Evolutionary conservation across 768 basidiomycete species (phyloP), one percentile per base, ranked within the genome.

Genomic region (Pleurotus cornucopiae): DNA sequence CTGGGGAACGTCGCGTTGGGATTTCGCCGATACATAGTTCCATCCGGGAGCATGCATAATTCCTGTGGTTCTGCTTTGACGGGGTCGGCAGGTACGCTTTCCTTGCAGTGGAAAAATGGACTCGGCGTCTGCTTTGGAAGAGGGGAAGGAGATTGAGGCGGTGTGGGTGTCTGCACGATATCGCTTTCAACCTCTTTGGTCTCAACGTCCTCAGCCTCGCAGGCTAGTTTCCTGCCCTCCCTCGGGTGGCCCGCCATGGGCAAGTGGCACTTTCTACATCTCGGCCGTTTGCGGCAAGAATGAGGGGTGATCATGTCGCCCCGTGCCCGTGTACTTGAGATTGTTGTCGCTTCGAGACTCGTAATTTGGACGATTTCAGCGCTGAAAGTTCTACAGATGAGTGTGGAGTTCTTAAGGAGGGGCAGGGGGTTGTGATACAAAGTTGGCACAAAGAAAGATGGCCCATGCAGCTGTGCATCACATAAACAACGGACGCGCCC

Each of bases 201-300:
- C 30, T 34, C 49, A 16, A 16, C 9, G 49, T 16, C 23, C n/a
- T 21, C n/a, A 39, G 5, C 30, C 7, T 34, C 30, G 14, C 51
- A 53, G 39, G 26, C 39, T 6, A 41, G 39, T 38, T 41, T 53
- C 39, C 51, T 21, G 7, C 11, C 37, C 13, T 38, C 20, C n/a
- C 51, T 53, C n/a, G 23, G 37, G 51, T 53, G 51, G 9, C 51
- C 51, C 7, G 51, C 51, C 51, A 53, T 46, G 20, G 44, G 49
- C 39, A 12, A 43, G 25, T 30, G 7, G 21, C 60, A 63, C 54
- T 58, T 61, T 57, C 40, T 49, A 38, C 16, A 40, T 55, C 55
- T 54, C 57, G 58, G 62, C 63, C 49, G 54, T 52, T 55, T 46
- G 23, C 51, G 43, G 51, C 18, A 25, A 25, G 43, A 34, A 20